Percentiles rank a stretch among this genome's conserved stretches.
These are phyloP conservation scores for Lepiota venenata DNA, from an alignment of 768 basidiomycete genomes.

Conservation along the genomic window DNA sequence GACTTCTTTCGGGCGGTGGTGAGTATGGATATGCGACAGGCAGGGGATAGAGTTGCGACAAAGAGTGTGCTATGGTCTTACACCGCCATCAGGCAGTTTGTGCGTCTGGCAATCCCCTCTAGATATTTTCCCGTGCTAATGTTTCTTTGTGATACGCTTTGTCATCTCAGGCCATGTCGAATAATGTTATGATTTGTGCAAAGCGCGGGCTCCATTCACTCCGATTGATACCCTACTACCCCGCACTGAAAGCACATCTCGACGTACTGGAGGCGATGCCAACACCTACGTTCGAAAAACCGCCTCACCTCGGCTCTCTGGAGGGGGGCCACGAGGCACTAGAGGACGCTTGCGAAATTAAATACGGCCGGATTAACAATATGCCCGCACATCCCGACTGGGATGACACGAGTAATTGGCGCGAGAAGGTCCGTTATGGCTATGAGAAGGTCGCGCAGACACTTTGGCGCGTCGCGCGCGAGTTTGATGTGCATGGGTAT, in stretches of 20 bases:
- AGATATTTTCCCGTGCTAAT: not conserved
- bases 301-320: conserved; percentile 59
- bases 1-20: conserved; percentile 70
- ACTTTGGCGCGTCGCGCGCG: conserved; percentile 66
- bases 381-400: conserved; percentile 37
- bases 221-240: conserved; percentile 58
- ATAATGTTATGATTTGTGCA: conserved; percentile 62
- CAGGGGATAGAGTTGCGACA: conserved; percentile 74
- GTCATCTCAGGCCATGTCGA: conserved; percentile 56
- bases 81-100: conserved; percentile 73
- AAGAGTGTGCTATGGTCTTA: conserved; percentile 81
- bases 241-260: conserved; percentile 58
- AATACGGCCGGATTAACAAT: conserved; percentile 40
- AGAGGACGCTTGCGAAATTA: conserved; percentile 62
- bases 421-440: conserved; percentile 53
- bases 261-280: conserved; percentile 58
- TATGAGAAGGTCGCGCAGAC: conserved; percentile 64
- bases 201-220: conserved; percentile 66
- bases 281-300: conserved; percentile 56
- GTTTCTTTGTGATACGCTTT: not conserved
- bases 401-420: conserved; percentile 49
- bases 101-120: conserved; percentile 32
- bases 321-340: conserved; percentile 57
- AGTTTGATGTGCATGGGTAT: conserved; percentile 73
- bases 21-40: conserved; percentile 75